phyloP scores from a whole-genome alignment of 2,329 filamentous ascomycete genomes.

The Aspergillus puulaauensis region DNA sequence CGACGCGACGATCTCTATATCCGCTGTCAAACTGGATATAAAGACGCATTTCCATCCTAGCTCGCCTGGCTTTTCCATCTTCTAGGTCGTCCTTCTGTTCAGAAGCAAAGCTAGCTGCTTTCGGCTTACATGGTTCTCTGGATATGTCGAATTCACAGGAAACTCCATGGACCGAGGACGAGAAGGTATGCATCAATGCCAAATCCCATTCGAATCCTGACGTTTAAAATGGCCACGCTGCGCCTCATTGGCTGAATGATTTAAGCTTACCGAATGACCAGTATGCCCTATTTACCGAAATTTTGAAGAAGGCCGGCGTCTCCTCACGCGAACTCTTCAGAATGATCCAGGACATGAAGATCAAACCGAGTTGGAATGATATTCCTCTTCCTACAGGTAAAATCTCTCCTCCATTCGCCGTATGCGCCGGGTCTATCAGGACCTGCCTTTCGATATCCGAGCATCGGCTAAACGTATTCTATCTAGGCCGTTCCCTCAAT shows the following conservation, averaged over 20 bases:
- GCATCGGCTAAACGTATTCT: conserved; percentile 16
- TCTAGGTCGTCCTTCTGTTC: background rate
- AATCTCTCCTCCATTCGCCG: conserved; percentile 7
- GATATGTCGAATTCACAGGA: conserved; percentile 46
- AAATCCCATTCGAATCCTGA: background rate
- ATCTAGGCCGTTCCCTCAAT: conserved; percentile 39
- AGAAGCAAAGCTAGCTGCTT: conserved; percentile 11
- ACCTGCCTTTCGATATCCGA: background rate
- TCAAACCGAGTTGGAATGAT: conserved; percentile 39
- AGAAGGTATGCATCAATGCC: conserved; percentile 38
- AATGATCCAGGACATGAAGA: conserved; percentile 39
- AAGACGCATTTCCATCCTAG: conserved; percentile 4
- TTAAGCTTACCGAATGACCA: conserved; percentile 18
- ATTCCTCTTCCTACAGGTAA: conserved; percentile 46
- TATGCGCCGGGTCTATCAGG: background rate
- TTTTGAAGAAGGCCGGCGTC: conserved; percentile 41
- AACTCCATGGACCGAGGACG: conserved; percentile 46
- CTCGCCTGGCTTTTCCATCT: conserved; percentile 7
- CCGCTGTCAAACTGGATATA: conserved; percentile 12
- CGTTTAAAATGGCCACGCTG: background rate
- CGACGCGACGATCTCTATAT: conserved; percentile 17
- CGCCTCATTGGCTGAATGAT: background rate
- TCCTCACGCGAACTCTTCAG: conserved; percentile 38
- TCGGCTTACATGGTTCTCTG: conserved; percentile 36
- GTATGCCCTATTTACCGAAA: conserved; percentile 44